Percentiles rank a stretch among this genome's conserved stretches.
Conservation (phyloP, 495 filamentous ascomycete species). For the Daldinia vernicosa region DNA sequence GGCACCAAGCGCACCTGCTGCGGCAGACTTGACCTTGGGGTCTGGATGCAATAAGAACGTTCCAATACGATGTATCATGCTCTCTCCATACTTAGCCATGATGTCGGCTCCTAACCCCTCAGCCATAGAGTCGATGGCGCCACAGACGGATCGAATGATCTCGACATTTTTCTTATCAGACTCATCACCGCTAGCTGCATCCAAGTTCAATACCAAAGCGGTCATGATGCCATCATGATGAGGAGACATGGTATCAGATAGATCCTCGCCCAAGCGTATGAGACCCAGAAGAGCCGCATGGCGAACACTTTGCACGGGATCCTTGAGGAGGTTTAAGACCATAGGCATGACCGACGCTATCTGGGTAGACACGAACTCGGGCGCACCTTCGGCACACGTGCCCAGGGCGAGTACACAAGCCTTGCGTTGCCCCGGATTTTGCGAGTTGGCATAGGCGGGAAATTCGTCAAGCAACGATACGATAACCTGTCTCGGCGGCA, state of each 20-base stretch:
- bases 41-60: slow-evolving; percentile 82
- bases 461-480: slow-evolving; percentile 89
- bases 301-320: slow-evolving; percentile 81
- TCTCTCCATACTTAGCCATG: slow-evolving; percentile 79
- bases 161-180: slow-evolving; percentile 73
- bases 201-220: slow-evolving; percentile 84
- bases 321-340: slow-evolving; percentile 84
- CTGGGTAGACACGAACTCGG: slow-evolving; percentile 93
- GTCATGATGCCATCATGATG: slow-evolving; percentile 86
- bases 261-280: slow-evolving; percentile 88
- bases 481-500: slow-evolving; percentile 93
- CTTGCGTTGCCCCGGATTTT: slow-evolving; percentile 79
- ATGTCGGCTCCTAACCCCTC: slow-evolving; percentile 87
- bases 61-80: slow-evolving; percentile 84
- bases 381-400: slow-evolving; percentile 94
- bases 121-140: slow-evolving; percentile 88
- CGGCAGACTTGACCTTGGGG: slow-evolving; percentile 87
- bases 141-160: slow-evolving; percentile 88
- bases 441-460: slow-evolving; percentile 76
- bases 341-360: slow-evolving; percentile 85
- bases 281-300: slow-evolving; percentile 87
- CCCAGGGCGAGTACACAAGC: slow-evolving; percentile 92
- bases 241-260: slow-evolving; percentile 84
- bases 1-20: slow-evolving; percentile 88
- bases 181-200: slow-evolving; percentile 68